A percentile compares a stretch with the other conserved stretches of the same genome.
Evolutionary conservation across 1,139 yeast species (phyloP).

Genomic region (Blastobotrys malaysiensis): DNA sequence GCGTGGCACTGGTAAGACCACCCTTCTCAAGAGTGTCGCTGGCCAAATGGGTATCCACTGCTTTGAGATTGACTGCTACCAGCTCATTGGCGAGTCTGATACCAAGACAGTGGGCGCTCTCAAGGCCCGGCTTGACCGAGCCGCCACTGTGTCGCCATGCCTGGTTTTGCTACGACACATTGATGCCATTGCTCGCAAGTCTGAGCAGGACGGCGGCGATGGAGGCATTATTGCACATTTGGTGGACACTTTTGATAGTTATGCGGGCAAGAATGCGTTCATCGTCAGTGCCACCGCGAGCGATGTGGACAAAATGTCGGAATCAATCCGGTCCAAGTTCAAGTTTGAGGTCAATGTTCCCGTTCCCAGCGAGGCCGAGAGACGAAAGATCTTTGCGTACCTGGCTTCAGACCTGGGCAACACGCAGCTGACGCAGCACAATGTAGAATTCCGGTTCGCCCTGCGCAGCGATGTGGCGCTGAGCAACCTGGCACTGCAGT

Average conservation of each 20-base stretch:
- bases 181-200: conserved; percentile 64
- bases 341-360: conserved; percentile 72
- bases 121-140: conserved; percentile 68
- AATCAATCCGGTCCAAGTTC: conserved; percentile 58
- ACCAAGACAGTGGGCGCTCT: conserved; percentile 73
- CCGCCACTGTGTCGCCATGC: conserved; percentile 40
- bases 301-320: conserved; percentile 67
- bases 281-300: conserved; percentile 65
- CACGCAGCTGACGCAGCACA: conserved; percentile 11
- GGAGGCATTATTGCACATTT: conserved; percentile 57
- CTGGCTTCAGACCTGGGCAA: conserved; percentile 30
- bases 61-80: conserved; percentile 64
- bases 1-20: conserved; percentile 75
- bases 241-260: conserved; percentile 53
- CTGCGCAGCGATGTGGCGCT: conserved; percentile 52
- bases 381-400: conserved; percentile 56
- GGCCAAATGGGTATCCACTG: conserved; percentile 61
- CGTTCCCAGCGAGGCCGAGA: conserved; percentile 76
- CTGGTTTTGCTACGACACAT: conserved; percentile 64
- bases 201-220: conserved; percentile 58
- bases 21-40: conserved; percentile 52
- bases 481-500: conserved; percentile 65
- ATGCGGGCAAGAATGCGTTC: conserved; percentile 38
- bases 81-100: conserved; percentile 54
- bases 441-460: conserved; percentile 19